Base-by-base conservation (phyloP, 208 protist genomes). In the Crithidia acanthocephali region DNA sequence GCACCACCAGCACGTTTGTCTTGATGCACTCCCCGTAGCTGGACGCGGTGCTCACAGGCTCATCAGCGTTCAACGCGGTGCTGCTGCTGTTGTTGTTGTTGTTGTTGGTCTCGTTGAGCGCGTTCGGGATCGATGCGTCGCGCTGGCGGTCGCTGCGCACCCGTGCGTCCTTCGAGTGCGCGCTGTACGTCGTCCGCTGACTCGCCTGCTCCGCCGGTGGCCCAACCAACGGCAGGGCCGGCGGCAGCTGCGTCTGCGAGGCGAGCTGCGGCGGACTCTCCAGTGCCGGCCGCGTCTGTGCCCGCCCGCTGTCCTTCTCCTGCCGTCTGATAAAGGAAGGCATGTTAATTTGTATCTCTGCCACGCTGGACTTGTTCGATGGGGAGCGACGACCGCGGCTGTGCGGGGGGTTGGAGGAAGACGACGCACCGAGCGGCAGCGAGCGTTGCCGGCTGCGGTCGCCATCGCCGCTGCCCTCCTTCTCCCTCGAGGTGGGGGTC, bases 21-120 rank as follows among this genome's bases (percentile, higher is more conserved):
- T 69, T 69, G 40, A 69, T 52, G 52, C 37, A 52, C 52, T 69
- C 64, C 7, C 64, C 64, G 52, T 69, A 69, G 37, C 64, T 61
- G 15, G 40, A 59, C 15, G 35, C 15, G 23, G 37, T 59, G 64
- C 64, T 69, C 32, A 23, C 1, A 23, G 35, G 33, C 52, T 50
- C 50, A 7, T 69, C 52, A 5, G 23, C 44, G 32, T 27, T 20
- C 20, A 25, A 2, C 22, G 8, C 45, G 10, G n/a, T 42, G 33
- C 28, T 56, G 61, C 18, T 53, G 23, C 6, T 50, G 57, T 37
- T 57, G 55, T 45, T 40, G 52, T n/a, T 37, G 2, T 20, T 52
- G 44, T 16, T 48, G 44, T 6, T 22, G 35, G 10, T 45, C n/a
- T n/a, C n/a, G 35, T 61, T 42, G 23, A 25, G 30, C 1, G 6